phyloP scores from a whole-genome alignment of 2,329 filamentous ascomycete genomes.

The Myriosclerotinia scirpicola region DNA sequence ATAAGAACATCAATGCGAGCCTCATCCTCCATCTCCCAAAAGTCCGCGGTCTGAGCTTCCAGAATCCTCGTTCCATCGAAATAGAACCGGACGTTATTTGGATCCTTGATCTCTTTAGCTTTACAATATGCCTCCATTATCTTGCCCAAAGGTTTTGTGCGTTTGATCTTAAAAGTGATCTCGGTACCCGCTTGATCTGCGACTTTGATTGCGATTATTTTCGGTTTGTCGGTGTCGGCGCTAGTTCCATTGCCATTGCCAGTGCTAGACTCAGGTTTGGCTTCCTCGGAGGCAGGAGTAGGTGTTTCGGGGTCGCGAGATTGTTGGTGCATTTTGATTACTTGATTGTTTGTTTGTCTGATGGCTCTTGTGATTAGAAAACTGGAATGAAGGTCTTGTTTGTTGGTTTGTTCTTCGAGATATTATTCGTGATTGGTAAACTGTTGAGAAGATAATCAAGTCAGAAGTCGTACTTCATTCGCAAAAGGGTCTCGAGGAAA shows the following conservation, averaged over 20 bases:
- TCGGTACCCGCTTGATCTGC: neutral
- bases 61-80: neutral
- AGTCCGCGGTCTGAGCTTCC: neutral
- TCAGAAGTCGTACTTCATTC: neutral
- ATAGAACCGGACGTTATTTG: neutral
- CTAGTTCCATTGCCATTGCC: neutral
- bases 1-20: constrained; percentile 11
- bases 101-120: neutral
- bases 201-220: constrained; percentile 3
- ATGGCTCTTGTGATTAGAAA: neutral
- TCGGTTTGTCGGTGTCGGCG: neutral
- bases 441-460: neutral
- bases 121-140: constrained; percentile 16
- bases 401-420: neutral
- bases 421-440: too few species aligned
- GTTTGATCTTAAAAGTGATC: constrained; percentile 18
- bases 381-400: neutral
- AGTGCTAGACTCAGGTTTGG: too few species aligned
- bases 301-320: neutral
- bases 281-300: neutral
- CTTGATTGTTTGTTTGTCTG: neutral
- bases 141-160: neutral
- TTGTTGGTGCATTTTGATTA: neutral
- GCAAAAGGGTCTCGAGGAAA: neutral
- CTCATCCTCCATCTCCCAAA: constrained; percentile 4